phyloP scores from a whole-genome alignment of 345 rosid species.

The Salix exigua region DNA sequence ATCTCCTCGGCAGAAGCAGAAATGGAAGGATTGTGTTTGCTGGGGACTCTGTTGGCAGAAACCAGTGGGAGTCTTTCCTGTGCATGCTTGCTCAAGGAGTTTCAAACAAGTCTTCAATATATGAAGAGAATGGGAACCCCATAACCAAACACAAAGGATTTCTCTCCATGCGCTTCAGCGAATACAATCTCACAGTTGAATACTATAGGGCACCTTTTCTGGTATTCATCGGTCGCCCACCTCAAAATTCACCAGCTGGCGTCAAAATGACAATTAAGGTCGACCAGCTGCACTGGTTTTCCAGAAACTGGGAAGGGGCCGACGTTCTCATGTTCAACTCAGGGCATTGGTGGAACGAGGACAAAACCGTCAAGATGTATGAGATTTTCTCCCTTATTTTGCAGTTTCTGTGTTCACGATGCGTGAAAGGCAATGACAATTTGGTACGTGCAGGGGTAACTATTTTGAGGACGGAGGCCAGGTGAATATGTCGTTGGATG shows the following conservation, averaged over 20 bases:
- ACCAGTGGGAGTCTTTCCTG: slow-evolving; percentile 86
- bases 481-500: slow-evolving; percentile 56
- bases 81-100: slow-evolving; percentile 69
- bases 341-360: slow-evolving; percentile 88
- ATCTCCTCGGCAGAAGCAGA: slow-evolving; percentile 59
- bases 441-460: slow-evolving; percentile 41
- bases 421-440: neutral
- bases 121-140: slow-evolving; percentile 65
- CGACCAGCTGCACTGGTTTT: slow-evolving; percentile 62
- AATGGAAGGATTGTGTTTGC: slow-evolving; percentile 79
- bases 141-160: slow-evolving; percentile 81
- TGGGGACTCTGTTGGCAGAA: slow-evolving; percentile 85
- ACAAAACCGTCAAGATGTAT: slow-evolving; percentile 52
- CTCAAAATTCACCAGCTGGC: slow-evolving; percentile 31
- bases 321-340: slow-evolving; percentile 66
- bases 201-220: slow-evolving; percentile 80
- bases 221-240: slow-evolving; percentile 54
- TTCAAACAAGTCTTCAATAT: slow-evolving; percentile 53
- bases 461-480: slow-evolving; percentile 66
- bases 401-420: neutral
- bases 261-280: slow-evolving; percentile 50
- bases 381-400: neutral
- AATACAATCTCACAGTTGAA: slow-evolving; percentile 67
- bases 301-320: slow-evolving; percentile 61
- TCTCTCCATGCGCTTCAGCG: slow-evolving; percentile 67